phyloP scores from a whole-genome alignment of 176 grass and related monocot genomes.

The Oryza glaberrima region DNA sequence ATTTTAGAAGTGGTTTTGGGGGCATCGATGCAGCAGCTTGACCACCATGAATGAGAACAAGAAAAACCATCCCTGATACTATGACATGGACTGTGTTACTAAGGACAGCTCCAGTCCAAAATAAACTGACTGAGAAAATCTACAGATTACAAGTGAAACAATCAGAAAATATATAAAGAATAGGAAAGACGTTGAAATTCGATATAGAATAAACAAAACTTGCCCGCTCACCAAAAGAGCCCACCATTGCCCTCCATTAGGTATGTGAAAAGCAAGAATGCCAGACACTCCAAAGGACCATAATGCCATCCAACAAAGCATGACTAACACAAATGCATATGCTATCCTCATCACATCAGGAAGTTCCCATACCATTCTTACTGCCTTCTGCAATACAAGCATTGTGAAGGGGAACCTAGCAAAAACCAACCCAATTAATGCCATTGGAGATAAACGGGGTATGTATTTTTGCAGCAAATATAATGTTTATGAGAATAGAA shows the following conservation, averaged over 20 bases:
- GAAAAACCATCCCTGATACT: conserved; percentile 98
- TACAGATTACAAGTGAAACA: conserved; percentile 48
- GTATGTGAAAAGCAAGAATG: conserved; percentile 76
- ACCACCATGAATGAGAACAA: conserved; percentile 88
- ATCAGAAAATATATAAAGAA: conserved; percentile 16
- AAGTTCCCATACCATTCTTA: conserved; percentile 85
- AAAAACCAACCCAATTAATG: conserved; percentile 38
- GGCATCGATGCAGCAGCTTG: conserved; percentile 79
- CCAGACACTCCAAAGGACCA: conserved; percentile 95
- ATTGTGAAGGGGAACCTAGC: conserved; percentile 98
- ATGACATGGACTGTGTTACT: conserved; percentile 98
- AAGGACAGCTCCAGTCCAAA: conserved; percentile 93
- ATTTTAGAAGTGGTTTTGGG: conserved; percentile 77
- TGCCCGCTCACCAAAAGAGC: conserved; percentile 99
- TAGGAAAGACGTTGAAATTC: conserved; percentile 13
- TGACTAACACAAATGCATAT: conserved; percentile 81
- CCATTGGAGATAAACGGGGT: conserved; percentile 22
- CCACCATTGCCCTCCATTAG: conserved; percentile 93
- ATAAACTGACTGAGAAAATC: conserved; percentile 94
- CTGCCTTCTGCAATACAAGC: conserved; percentile 89
- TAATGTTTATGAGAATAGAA: conserved; percentile 18
- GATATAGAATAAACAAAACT: conserved; percentile 55
- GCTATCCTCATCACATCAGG: conserved; percentile 80
- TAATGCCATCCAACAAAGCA: conserved; percentile 95
- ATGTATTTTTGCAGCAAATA: conserved; percentile 30